Percentiles rank a stretch among this genome's conserved stretches.
Conservation (phyloP, 768 basidiomycete species). For the Porpolomopsis calyptriformis region DNA sequence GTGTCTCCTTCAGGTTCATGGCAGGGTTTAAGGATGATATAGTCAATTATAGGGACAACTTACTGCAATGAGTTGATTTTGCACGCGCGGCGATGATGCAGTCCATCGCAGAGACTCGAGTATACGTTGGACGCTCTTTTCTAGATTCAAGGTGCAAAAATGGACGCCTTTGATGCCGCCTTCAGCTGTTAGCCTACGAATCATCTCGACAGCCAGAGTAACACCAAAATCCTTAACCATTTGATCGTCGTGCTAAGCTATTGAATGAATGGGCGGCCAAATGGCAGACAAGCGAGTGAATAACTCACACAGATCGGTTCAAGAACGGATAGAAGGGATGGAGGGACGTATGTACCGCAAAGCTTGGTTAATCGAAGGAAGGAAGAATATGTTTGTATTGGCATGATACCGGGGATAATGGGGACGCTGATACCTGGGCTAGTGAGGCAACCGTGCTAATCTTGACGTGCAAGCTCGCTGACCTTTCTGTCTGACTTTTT, state of each 20-base stretch:
- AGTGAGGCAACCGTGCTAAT: background rate
- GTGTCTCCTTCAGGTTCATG: conserved; percentile 26
- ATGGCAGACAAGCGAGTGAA: background rate
- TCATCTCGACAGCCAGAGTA: conserved; percentile 70
- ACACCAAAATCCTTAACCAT: conserved; percentile 95
- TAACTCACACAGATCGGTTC: conserved; percentile 63
- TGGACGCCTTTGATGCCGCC: conserved; percentile 69
- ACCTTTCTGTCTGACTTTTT: conserved; percentile 66
- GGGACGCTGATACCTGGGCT: conserved; percentile 76
- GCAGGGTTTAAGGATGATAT: background rate
- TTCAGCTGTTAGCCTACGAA: conserved; percentile 44
- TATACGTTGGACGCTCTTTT: conserved; percentile 85
- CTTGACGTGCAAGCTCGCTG: conserved; percentile 12
- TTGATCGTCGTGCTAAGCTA: conserved; percentile 74
- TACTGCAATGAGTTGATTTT: conserved; percentile 64
- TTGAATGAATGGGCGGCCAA: conserved; percentile 2
- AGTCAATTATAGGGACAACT: background rate
- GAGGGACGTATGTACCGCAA: conserved; percentile 71
- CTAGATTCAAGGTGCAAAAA: conserved; percentile 94
- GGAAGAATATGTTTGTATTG: conserved; percentile 92
- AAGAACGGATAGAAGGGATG: conserved; percentile 50
- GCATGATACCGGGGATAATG: conserved; percentile 94
- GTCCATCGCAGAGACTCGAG: conserved; percentile 73
- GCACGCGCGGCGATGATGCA: conserved; percentile 28
- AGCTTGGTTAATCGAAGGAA: conserved; percentile 87